Percentiles rank a stretch among this genome's conserved stretches.
These are phyloP conservation scores for Scenedesmus sp. DNA, from an alignment of 163 green algal species.

Conservation along the genomic window DNA sequence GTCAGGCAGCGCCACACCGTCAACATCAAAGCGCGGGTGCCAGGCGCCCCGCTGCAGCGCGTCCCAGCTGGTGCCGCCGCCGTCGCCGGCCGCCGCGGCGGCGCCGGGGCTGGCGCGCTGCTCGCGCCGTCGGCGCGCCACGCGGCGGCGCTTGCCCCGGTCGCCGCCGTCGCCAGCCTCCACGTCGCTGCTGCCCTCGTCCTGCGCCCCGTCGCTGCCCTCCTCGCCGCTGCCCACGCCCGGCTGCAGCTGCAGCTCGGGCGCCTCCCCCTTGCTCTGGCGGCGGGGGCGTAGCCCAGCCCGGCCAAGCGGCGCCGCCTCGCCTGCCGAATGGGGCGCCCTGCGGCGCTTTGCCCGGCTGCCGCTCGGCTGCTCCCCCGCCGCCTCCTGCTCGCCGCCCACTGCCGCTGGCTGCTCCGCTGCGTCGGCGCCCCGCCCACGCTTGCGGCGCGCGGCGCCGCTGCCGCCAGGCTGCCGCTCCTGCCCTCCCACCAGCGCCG, in stretches of 20 bases:
- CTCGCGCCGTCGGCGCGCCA: too few species aligned
- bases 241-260: neutral
- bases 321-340: too few species aligned
- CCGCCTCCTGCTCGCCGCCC: neutral
- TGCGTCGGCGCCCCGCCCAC: neutral
- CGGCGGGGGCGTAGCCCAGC: neutral
- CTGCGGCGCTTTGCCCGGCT: neutral
- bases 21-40: constrained; percentile 20
- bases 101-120: too few species aligned
- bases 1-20: neutral
- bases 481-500: neutral
- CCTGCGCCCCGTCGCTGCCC: neutral
- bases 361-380: neutral
- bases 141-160: too few species aligned
- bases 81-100: too few species aligned
- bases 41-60: constrained; percentile 12
- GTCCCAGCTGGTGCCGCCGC: constrained; percentile 8
- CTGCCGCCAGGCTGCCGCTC: neutral
- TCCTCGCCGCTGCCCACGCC: neutral
- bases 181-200: too few species aligned
- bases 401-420: constrained; percentile 5
- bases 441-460: constrained; percentile 8
- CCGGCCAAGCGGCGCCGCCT: neutral
- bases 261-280: neutral
- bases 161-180: too few species aligned